Conservation (phyloP, 1,139 yeast species). For the Kluyveromyces marxianus region DNA sequence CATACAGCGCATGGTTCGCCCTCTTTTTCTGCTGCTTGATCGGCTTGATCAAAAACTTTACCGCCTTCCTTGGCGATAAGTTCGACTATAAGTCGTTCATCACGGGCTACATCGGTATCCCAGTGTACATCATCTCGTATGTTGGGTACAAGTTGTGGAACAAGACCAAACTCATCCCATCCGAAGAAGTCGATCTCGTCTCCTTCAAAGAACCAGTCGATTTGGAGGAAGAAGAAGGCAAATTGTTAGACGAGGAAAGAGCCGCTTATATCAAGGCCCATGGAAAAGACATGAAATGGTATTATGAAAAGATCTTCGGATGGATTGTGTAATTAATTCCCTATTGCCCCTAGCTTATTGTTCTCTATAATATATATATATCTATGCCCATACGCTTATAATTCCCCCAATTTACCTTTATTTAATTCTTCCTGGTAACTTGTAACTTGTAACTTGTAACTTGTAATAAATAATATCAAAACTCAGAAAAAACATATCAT, state of each 20-base stretch:
- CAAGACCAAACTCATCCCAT: conserved; percentile 45
- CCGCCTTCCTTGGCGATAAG: conserved; percentile 49
- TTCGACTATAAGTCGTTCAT: conserved; percentile 59
- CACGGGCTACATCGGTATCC: conserved; percentile 73
- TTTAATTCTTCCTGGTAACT: too few species aligned
- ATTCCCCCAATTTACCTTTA: too few species aligned
- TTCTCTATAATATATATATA: neutral
- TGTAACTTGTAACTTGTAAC: too few species aligned
- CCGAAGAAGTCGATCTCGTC: conserved; percentile 55
- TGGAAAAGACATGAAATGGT: conserved; percentile 37
- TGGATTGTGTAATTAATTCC: conserved; percentile 38
- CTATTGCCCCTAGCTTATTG: neutral
- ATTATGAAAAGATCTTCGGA: conserved; percentile 49
- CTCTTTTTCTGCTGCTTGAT: conserved; percentile 48
- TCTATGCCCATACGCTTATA: too few species aligned
- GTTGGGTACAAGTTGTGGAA: conserved; percentile 51
- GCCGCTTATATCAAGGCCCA: conserved; percentile 32
- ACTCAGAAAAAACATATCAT: too few species aligned
- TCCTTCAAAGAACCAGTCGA: conserved; percentile 62
- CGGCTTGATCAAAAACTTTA: conserved; percentile 64
- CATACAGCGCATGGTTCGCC: conserved; percentile 55
- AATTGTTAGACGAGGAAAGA: conserved; percentile 35
- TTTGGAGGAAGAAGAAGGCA: conserved; percentile 55
- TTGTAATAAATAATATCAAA: too few species aligned
- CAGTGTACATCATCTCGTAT: conserved; percentile 49